Base-by-base conservation (phyloP, 192 early-diverging fungal species). In the Coemansia sp. region DNA sequence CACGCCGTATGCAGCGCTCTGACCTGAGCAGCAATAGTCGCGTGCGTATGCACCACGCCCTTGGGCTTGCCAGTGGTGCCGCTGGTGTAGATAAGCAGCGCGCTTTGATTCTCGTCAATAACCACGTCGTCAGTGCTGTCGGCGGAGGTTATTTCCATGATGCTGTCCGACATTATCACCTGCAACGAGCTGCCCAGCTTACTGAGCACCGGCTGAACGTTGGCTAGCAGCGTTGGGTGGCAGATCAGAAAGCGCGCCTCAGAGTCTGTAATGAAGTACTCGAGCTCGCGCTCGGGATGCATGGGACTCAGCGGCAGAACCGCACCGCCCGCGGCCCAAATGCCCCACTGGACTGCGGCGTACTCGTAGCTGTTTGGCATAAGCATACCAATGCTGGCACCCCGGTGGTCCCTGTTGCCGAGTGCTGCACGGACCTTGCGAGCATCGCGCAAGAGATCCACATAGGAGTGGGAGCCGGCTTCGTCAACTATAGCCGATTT, bases 301-400 rank as follows among this genome's bases (percentile, higher is more conserved):
- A 80, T 77, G 8, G 65, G 64, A 32, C 68, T 74, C 37, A 94
- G 65, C 19, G 92, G 92, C 23, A 94, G 90, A 4, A 85, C 87
- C 5, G 90, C 80, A n/a, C 84, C 89, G 19, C 88, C 87, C 5
- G 84, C 80, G 5, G 82, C 83, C 89, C 89, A 94, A 51, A 87
- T 75, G 9, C 82, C 82, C 82, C 85, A 89, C 66, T 85, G 85
- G 37, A 73, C 67, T 1, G 81, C 81, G 1, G 82, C 84, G 70
- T 89, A 88, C 42, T 78, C 65, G 60, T 86, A 89, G 43, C 76
- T 79, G 63, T 72, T 83, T 19, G 70, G 77, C 53, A 68, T 74
- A 27, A 78, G 65, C 64, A 68, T 64, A 1, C 65, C 71, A 29
- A 81, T 57, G 48, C 77, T 67, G 4, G 65, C 63, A 11, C 66